phyloP scores from a whole-genome alignment of 179 eudicot species.

The Silene noctiflora region DNA sequence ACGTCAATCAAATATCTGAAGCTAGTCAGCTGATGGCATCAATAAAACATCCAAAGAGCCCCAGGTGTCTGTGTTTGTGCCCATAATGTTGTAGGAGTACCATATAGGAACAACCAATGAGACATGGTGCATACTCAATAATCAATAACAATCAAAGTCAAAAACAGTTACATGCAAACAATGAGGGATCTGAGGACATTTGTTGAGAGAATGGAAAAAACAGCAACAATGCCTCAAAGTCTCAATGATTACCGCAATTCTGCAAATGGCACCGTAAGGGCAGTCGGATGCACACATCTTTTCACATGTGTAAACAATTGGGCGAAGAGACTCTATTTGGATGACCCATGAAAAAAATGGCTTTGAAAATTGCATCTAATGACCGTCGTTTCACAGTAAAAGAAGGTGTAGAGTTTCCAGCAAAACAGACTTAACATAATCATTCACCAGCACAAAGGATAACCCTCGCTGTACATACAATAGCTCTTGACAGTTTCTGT shows the following conservation, averaged over 20 bases:
- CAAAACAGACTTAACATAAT: not conserved
- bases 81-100: not conserved
- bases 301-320: too few relatives aligned
- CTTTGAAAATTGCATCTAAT: too few relatives aligned
- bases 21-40: not conserved
- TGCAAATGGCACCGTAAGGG: not conserved
- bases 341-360: too few relatives aligned
- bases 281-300: too few relatives aligned
- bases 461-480: slow-evolving; percentile 41
- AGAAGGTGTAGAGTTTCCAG: not conserved
- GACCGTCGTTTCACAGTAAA: too few relatives aligned
- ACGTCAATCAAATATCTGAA: slow-evolving; percentile 13
- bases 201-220: not conserved
- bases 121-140: not conserved
- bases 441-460: not conserved
- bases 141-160: too few relatives aligned
- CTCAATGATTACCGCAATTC: not conserved
- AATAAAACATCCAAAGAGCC: not conserved
- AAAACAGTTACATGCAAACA: too few relatives aligned
- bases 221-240: not conserved
- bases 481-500: slow-evolving; percentile 75
- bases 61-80: not conserved
- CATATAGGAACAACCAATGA: not conserved
- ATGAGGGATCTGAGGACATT: too few relatives aligned
- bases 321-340: too few relatives aligned